A percentile compares a stretch with the other conserved stretches of the same genome.
Evolutionary conservation across 768 basidiomycete species (phyloP).

Genomic region (Rossbeevera mucosa): DNA sequence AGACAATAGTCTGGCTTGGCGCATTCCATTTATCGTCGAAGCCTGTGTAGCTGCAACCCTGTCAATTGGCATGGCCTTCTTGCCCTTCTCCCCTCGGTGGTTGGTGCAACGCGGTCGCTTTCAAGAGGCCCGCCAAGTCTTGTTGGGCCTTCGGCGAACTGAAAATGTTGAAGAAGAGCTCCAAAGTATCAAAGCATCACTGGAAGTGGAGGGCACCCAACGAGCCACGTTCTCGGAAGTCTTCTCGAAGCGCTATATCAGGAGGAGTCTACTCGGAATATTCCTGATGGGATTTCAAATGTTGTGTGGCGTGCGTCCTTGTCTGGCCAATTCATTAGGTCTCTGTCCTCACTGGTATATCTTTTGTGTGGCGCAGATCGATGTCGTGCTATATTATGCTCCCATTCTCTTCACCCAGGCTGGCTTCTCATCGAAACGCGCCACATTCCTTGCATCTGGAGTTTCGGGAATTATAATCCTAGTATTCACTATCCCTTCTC

Average conservation of each 20-base stretch:
- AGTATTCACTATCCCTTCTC: conserved; percentile 35
- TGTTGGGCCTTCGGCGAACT: conserved; percentile 16
- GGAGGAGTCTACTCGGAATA: conserved; percentile 37
- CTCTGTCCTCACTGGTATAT: not conserved
- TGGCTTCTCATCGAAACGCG: conserved; percentile 43
- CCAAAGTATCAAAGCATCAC: conserved; percentile 12
- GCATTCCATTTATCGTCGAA: conserved; percentile 26
- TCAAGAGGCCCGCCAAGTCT: conserved; percentile 31
- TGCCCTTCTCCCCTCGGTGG: conserved; percentile 23
- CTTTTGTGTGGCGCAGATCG: conserved; percentile 17
- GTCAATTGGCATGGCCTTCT: conserved; percentile 21
- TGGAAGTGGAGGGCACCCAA: conserved; percentile 21
- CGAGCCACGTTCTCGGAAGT: conserved; percentile 24
- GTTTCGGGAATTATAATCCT: conserved; percentile 45
- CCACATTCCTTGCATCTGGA: conserved; percentile 48
- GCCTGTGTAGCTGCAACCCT: conserved; percentile 16
- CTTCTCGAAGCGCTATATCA: conserved; percentile 27
- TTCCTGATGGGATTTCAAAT: conserved; percentile 45
- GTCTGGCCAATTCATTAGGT: not conserved
- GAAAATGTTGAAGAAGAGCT: conserved; percentile 22
- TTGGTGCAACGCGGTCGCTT: conserved; percentile 31
- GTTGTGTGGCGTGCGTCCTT: conserved; percentile 27
- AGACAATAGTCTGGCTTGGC: conserved; percentile 24
- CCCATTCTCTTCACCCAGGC: conserved; percentile 48
- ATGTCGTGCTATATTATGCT: conserved; percentile 36